These are phyloP conservation scores for Alternaria ventricosa DNA, from an alignment of 2,329 filamentous ascomycete genomes.

Conservation along the genomic window DNA sequence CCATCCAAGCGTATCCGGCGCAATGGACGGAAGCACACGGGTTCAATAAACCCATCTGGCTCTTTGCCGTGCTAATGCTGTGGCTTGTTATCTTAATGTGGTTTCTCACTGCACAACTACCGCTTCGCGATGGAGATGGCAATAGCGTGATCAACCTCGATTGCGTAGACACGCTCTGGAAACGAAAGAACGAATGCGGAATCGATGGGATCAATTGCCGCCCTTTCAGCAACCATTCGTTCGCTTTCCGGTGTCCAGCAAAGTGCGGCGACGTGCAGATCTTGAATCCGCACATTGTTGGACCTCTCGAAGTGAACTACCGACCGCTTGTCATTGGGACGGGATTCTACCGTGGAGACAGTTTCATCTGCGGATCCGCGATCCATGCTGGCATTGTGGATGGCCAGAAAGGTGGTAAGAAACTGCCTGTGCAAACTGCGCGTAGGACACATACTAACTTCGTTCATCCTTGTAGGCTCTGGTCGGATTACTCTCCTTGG, in stretches of 20 bases:
- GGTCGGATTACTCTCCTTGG: slow-evolving; percentile 79
- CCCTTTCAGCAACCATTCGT: slow-evolving; percentile 72
- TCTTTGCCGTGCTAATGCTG: slow-evolving; percentile 63
- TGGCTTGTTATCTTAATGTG: slow-evolving; percentile 74
- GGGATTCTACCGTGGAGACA: slow-evolving; percentile 84
- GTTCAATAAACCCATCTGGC: slow-evolving; percentile 59
- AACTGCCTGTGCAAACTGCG: not conserved
- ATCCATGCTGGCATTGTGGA: slow-evolving; percentile 80
- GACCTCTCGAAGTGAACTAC: slow-evolving; percentile 67
- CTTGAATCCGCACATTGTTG: slow-evolving; percentile 76
- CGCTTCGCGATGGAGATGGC: slow-evolving; percentile 63
- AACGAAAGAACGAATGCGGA: slow-evolving; percentile 72
- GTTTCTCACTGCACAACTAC: slow-evolving; percentile 67
- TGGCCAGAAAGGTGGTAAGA: slow-evolving; percentile 72
- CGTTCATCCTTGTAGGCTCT: slow-evolving; percentile 42
- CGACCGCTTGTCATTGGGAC: slow-evolving; percentile 62
- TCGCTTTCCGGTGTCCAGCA: slow-evolving; percentile 76
- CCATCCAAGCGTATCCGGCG: slow-evolving; percentile 69
- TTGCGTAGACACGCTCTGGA: slow-evolving; percentile 76
- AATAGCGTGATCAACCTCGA: slow-evolving; percentile 71
- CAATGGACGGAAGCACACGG: slow-evolving; percentile 58
- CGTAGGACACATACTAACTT: not conserved
- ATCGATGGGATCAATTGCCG: slow-evolving; percentile 76
- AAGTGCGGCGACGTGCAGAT: slow-evolving; percentile 70
- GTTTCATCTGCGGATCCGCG: slow-evolving; percentile 84